phyloP scores from a whole-genome alignment of 306 rosid species.

The Malus sieversii region DNA sequence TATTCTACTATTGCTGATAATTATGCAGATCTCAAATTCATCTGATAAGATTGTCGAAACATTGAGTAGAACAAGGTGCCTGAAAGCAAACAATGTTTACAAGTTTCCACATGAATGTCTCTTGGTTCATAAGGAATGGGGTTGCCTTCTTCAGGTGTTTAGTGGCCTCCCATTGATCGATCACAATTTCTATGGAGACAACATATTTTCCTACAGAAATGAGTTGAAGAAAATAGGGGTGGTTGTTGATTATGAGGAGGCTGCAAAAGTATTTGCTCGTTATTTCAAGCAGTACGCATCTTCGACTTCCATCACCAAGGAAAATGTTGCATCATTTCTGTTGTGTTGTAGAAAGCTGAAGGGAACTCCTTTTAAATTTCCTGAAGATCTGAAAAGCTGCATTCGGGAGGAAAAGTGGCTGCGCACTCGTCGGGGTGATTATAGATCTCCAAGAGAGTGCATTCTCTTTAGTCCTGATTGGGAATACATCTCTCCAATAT shows the following conservation, averaged over 20 bases:
- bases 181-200: slow-evolving; percentile 30
- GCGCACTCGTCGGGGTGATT: slow-evolving; percentile 36
- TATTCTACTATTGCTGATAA: slow-evolving; percentile 34
- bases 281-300: slow-evolving; percentile 14
- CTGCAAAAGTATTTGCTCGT: slow-evolving; percentile 22
- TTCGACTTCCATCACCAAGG: slow-evolving; percentile 23
- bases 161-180: slow-evolving; percentile 40
- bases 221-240: slow-evolving; percentile 43
- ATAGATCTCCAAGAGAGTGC: slow-evolving; percentile 41
- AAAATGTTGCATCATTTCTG: slow-evolving; percentile 38
- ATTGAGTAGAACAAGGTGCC: slow-evolving; percentile 22
- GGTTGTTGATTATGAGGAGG: slow-evolving; percentile 45
- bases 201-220: slow-evolving; percentile 13
- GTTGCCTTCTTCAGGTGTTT: slow-evolving; percentile 51
- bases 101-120: slow-evolving; percentile 41
- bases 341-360: slow-evolving; percentile 33
- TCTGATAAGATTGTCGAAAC: slow-evolving; percentile 16
- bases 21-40: neutral
- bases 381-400: slow-evolving; percentile 16
- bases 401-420: slow-evolving; percentile 40
- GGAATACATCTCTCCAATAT: slow-evolving; percentile 42
- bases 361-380: slow-evolving; percentile 16
- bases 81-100: slow-evolving; percentile 45
- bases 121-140: slow-evolving; percentile 50
- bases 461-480: slow-evolving; percentile 54